Percentiles rank a stretch among this genome's conserved stretches.
phyloP scores from a whole-genome alignment of 2,329 filamentous ascomycete genomes.

The Massarina eburnea region DNA sequence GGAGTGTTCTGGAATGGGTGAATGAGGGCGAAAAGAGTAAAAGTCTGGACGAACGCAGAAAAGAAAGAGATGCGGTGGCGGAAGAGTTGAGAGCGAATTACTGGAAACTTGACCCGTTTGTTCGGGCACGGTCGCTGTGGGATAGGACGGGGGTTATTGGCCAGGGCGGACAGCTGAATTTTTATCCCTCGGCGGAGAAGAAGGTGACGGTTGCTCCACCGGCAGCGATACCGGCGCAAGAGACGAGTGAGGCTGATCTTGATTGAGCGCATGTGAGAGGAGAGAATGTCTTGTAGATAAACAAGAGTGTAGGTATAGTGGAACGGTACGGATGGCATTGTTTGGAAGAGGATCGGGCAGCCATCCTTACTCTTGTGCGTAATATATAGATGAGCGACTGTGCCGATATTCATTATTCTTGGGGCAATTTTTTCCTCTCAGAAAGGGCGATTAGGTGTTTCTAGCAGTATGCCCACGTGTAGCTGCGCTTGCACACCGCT shows the following conservation, averaged over 20 bases:
- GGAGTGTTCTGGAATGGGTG: conserved; percentile 76
- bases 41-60: conserved; percentile 51
- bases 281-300: too few species aligned
- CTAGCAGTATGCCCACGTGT: too few species aligned
- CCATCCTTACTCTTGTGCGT: too few species aligned
- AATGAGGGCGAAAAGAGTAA: conserved; percentile 42
- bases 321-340: too few species aligned
- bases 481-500: too few species aligned
- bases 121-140: conserved; percentile 80
- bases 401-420: too few species aligned
- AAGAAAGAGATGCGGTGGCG: conserved; percentile 63
- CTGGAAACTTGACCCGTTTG: conserved; percentile 85
- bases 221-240: conserved; percentile 10
- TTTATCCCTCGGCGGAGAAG: conserved; percentile 58
- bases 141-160: conserved; percentile 76
- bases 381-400: too few species aligned
- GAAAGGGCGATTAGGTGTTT: too few species aligned
- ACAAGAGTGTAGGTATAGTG: too few species aligned
- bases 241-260: conserved; percentile 38
- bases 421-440: too few species aligned
- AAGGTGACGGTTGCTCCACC: conserved; percentile 8
- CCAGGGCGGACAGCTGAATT: conserved; percentile 67
- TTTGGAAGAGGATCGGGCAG: too few species aligned
- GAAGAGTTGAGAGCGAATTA: conserved; percentile 71
- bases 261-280: too few species aligned